These are phyloP conservation scores for Xylaria sp. DNA, from an alignment of 2,329 filamentous ascomycete genomes.

Conservation along the genomic window DNA sequence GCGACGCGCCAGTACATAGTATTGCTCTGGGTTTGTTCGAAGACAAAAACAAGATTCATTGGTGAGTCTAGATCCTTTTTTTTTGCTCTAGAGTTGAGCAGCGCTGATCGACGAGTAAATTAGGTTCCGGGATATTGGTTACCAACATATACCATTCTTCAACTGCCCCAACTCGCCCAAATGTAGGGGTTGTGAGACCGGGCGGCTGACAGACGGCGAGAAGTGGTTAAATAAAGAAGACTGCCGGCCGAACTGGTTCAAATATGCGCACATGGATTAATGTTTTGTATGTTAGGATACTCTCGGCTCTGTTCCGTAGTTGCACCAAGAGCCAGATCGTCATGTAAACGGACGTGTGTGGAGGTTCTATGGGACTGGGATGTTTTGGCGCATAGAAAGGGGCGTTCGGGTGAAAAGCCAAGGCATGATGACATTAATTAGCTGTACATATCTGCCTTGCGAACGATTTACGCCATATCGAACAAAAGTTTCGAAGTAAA, in stretches of 20 bases:
- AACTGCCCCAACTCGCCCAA: conserved; percentile 98
- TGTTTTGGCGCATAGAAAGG: conserved; percentile 39
- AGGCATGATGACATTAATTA: conserved; percentile 35
- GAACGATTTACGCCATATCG: conserved; percentile 33
- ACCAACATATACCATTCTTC: conserved; percentile 98
- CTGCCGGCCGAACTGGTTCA: conserved; percentile 97
- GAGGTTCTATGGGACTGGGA: conserved; percentile 21
- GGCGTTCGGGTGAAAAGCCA: conserved; percentile 33
- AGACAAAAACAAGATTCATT: conserved; percentile 90
- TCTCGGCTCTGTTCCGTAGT: conserved; percentile 39
- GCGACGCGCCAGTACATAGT: conserved; percentile 95
- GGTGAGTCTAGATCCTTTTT: conserved; percentile 64
- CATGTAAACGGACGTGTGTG: conserved; percentile 18
- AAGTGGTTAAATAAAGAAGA: conserved; percentile 88
- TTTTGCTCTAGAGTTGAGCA: conserved; percentile 6
- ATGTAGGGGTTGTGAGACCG: conserved; percentile 86
- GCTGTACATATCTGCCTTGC: conserved; percentile 36
- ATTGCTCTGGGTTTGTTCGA: conserved; percentile 93
- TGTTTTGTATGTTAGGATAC: conserved; percentile 25
- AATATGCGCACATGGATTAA: conserved; percentile 84
- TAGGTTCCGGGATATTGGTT: conserved; percentile 99
- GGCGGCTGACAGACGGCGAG: conserved; percentile 89
- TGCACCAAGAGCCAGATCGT: conserved; percentile 40
- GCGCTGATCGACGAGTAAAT: conserved; percentile 35
- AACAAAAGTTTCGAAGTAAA: conserved; percentile 19